These are phyloP conservation scores for Colletotrichum gigasporum DNA, from an alignment of 2,329 filamentous ascomycete species.

Conservation along the genomic window DNA sequence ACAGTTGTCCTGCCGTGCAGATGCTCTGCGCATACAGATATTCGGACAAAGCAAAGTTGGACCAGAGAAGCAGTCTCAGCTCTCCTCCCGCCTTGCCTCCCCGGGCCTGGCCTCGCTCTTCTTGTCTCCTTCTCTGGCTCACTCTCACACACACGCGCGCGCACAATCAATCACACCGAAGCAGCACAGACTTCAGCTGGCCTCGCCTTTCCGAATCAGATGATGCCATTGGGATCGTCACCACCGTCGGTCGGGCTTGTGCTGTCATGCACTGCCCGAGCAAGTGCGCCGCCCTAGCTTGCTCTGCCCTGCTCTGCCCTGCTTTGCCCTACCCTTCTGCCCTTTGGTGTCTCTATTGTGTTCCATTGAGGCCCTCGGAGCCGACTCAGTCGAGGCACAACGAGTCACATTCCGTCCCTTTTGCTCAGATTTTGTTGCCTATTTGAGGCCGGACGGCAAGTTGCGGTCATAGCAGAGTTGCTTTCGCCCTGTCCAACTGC, in stretches of 20 bases:
- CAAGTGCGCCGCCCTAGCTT: neutral
- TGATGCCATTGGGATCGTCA: slow-evolving; percentile 18
- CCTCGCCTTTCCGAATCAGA: slow-evolving; percentile 8
- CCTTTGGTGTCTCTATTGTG: neutral
- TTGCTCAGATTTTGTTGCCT: neutral
- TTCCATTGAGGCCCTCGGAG: slow-evolving; percentile 1
- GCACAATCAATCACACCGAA: neutral
- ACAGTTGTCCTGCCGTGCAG: too few relatives aligned
- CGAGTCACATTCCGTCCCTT: slow-evolving; percentile 11
- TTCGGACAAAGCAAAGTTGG: neutral
- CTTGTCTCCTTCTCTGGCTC: neutral
- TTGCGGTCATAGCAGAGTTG: neutral
- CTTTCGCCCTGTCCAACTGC: neutral
- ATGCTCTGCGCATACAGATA: too few relatives aligned
- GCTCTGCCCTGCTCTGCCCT: neutral
- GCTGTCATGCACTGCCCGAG: neutral
- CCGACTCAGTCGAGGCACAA: neutral
- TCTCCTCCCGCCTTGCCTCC: neutral
- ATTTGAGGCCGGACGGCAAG: neutral
- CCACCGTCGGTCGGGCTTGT: slow-evolving; percentile 1
- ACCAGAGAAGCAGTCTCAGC: neutral
- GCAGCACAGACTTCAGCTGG: slow-evolving; percentile 16
- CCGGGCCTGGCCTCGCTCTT: too few relatives aligned
- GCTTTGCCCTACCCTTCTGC: neutral
- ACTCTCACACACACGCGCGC: neutral